phyloP scores from a whole-genome alignment of 164 flowering plant genomes.

The Protea cynaroides region DNA sequence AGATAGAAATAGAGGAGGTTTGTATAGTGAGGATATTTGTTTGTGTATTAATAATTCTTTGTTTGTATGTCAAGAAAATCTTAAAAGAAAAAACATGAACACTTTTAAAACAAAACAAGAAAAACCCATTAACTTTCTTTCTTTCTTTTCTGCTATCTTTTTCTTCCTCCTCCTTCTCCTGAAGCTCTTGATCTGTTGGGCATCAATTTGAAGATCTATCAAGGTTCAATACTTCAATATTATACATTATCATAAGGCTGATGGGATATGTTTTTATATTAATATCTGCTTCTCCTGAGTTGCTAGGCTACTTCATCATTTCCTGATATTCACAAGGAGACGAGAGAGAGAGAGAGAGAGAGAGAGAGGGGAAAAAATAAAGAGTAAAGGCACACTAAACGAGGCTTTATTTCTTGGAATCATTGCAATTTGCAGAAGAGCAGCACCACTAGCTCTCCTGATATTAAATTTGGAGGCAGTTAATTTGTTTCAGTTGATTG shows the following conservation, averaged over 20 bases:
- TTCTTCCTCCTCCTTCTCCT: neutral
- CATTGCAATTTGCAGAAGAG: neutral
- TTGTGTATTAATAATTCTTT: conserved; percentile 20
- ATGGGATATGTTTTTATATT: neutral
- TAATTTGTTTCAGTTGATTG: neutral
- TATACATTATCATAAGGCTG: no score
- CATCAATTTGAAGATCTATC: no score
- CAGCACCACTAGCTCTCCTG: neutral
- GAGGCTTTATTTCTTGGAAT: neutral
- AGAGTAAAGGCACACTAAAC: neutral
- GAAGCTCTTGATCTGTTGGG: neutral
- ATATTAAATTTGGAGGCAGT: neutral
- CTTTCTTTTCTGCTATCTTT: neutral
- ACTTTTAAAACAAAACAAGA: no score
- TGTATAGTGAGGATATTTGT: conserved; percentile 19
- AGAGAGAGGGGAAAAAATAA: neutral
- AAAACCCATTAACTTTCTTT: conserved; percentile 1
- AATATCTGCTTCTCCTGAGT: neutral
- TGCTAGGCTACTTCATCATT: neutral
- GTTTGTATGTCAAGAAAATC: conserved; percentile 6
- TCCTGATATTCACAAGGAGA: no score
- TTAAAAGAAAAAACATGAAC: neutral
- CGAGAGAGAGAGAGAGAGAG: no score
- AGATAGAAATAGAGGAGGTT: neutral
- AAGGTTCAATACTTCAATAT: neutral